Conservation (phyloP, 2,329 filamentous ascomycete genomes). For the Chalara sp. region DNA sequence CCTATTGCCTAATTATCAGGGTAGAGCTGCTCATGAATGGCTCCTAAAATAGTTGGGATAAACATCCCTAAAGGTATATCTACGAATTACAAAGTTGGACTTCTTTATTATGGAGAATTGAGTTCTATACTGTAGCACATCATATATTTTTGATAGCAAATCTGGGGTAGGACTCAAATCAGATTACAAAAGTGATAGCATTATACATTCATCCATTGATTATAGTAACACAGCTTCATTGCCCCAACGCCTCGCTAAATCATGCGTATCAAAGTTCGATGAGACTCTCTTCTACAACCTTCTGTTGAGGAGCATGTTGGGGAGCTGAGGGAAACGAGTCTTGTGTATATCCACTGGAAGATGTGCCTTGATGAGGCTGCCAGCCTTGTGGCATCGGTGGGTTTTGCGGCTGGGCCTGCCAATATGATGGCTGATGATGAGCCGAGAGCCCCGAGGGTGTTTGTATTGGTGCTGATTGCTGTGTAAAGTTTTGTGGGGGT, state of each 20-base stretch:
- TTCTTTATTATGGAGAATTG: no score
- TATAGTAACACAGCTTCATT: not conserved
- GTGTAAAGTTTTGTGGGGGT: slow-evolving; percentile 20
- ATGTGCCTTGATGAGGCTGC: slow-evolving; percentile 23
- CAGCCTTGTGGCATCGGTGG: slow-evolving; percentile 35
- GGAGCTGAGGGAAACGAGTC: slow-evolving; percentile 61
- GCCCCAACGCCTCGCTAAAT: slow-evolving; percentile 26
- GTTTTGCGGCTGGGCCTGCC: slow-evolving; percentile 39
- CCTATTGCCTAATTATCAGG: no score
- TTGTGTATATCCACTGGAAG: slow-evolving; percentile 46
- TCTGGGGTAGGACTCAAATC: no score
- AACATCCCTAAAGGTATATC: no score
- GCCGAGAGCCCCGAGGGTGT: slow-evolving; percentile 14
- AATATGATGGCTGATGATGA: slow-evolving; percentile 38
- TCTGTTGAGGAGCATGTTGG: slow-evolving; percentile 48
- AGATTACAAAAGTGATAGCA: no score
- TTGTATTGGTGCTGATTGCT: slow-evolving; percentile 21
- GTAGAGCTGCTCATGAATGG: no score
- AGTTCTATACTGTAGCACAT: no score
- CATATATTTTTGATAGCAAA: no score
- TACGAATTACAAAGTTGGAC: no score
- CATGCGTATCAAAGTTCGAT: slow-evolving; percentile 60
- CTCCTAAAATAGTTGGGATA: no score
- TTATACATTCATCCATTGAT: no score
- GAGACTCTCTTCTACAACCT: slow-evolving; percentile 65